A percentile compares a stretch with the other conserved stretches of the same genome.
Evolutionary conservation across 1,284 basidiomycete genomes (phyloP).

Genomic region (Sporisorium reilianum): DNA sequence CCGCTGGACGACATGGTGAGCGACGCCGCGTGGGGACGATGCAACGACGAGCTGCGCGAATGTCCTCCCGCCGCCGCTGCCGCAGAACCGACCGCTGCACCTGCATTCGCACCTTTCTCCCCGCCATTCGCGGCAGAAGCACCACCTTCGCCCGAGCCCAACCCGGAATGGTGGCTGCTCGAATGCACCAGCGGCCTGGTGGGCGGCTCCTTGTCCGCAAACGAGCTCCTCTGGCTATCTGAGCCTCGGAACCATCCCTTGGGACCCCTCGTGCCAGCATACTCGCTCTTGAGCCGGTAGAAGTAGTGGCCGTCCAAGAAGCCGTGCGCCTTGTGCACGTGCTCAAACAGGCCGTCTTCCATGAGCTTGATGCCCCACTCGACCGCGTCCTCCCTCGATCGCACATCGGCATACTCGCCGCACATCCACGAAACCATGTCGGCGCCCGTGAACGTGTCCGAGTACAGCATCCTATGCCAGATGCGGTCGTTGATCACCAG

Average conservation of each 20-base stretch:
- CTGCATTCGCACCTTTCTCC: conserved; percentile 4
- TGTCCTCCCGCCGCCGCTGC: conserved; percentile 21
- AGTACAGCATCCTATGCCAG: conserved; percentile 66
- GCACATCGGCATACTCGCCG: conserved; percentile 59
- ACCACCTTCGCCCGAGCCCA: conserved; percentile 8
- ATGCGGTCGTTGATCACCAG: conserved; percentile 64
- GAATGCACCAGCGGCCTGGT: conserved; percentile 25
- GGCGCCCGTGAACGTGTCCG: conserved; percentile 64
- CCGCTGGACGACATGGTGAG: conserved; percentile 27
- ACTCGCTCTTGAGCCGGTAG: conserved; percentile 54
- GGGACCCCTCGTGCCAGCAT: conserved; percentile 24
- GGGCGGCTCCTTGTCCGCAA: conserved; percentile 32
- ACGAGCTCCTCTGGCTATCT: conserved; percentile 39
- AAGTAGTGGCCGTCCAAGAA: conserved; percentile 69
- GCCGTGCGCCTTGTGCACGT: conserved; percentile 61
- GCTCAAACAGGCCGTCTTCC: conserved; percentile 62
- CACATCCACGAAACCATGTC: conserved; percentile 68
- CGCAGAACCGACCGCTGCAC: conserved; percentile 6
- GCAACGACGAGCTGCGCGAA: conserved; percentile 35
- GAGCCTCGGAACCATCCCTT: conserved; percentile 46
- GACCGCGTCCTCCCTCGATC: conserved; percentile 62
- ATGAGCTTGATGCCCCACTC: conserved; percentile 57
- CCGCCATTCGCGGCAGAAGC: conserved; percentile 2
- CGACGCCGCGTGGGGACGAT: conserved; percentile 21
- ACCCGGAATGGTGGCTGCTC: conserved; percentile 18